These are phyloP conservation scores for Gossypium raimondii DNA, from an alignment of 345 rosid genomes.

Conservation along the genomic window DNA sequence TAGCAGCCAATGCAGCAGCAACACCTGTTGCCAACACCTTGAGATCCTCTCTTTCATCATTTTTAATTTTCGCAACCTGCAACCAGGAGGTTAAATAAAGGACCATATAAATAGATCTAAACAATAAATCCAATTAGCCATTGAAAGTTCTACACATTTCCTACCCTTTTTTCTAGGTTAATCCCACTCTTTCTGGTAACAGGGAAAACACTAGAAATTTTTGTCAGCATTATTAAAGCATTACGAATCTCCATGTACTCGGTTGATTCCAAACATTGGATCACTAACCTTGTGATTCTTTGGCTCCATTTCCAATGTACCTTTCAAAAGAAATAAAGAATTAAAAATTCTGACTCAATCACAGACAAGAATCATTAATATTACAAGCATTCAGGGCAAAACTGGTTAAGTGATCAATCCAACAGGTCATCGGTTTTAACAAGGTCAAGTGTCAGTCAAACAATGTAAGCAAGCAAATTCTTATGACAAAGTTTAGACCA, in stretches of 20 bases:
- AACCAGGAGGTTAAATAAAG: slow-evolving; percentile 12
- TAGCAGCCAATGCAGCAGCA: slow-evolving; percentile 94
- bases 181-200: slow-evolving; percentile 62
- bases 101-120: slow-evolving; percentile 14
- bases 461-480: background rate
- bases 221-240: slow-evolving; percentile 88
- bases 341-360: background rate
- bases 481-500: background rate
- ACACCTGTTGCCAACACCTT: slow-evolving; percentile 98
- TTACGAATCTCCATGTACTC: slow-evolving; percentile 99
- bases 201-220: slow-evolving; percentile 92
- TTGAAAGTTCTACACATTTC: slow-evolving; percentile 21
- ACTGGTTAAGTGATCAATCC: background rate
- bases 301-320: slow-evolving; percentile 99
- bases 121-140: slow-evolving; percentile 17
- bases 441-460: background rate
- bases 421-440: background rate
- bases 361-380: background rate
- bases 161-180: slow-evolving; percentile 63
- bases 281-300: slow-evolving; percentile 82
- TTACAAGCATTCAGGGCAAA: background rate
- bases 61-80: slow-evolving; percentile 87
- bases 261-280: slow-evolving; percentile 90
- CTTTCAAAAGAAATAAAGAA: slow-evolving; percentile 31
- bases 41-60: slow-evolving; percentile 97